A percentile compares a stretch with the other conserved stretches of the same genome.
Evolutionary conservation across 2,329 filamentous ascomycete genomes (phyloP).

Genomic region (Rugonectria rugulosa): DNA sequence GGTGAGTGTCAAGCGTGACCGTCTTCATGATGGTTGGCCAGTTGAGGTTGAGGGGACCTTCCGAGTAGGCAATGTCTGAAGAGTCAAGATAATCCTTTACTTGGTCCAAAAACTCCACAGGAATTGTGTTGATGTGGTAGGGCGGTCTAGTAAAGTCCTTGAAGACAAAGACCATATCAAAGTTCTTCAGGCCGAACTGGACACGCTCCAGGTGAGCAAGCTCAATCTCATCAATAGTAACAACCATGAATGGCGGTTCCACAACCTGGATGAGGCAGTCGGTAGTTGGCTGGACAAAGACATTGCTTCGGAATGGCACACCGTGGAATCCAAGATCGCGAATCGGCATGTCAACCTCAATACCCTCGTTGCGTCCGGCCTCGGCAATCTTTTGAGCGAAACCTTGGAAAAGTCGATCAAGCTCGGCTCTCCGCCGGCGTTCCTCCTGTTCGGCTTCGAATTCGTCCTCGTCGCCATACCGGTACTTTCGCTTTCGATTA

Average conservation of each 20-base stretch:
- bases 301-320: constrained; percentile 94
- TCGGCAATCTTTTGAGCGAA: constrained; percentile 98
- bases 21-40: constrained; percentile 99
- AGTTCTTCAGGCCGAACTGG: constrained; percentile 96
- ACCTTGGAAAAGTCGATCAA: constrained; percentile 94
- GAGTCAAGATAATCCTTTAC: constrained; percentile 98
- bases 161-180: constrained; percentile 97
- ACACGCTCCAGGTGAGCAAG: constrained; percentile 96
- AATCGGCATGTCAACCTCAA: constrained; percentile 96
- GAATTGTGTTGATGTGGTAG: constrained; percentile 97
- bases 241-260: constrained; percentile 94
- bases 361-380: constrained; percentile 86
- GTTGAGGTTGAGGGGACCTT: constrained; percentile 96
- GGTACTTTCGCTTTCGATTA: constrained; percentile 96
- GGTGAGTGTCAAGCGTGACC: constrained; percentile 89
- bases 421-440: constrained; percentile 84
- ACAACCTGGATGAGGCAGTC: constrained; percentile 97
- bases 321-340: constrained; percentile 96
- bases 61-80: constrained; percentile 91
- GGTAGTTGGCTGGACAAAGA: constrained; percentile 93
- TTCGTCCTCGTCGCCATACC: constrained; percentile 97
- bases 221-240: constrained; percentile 95
- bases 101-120: constrained; percentile 90
- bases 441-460: constrained; percentile 99
- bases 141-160: constrained; percentile 94